phyloP scores from a whole-genome alignment of 1,284 basidiomycete species.

The Afroboletus lepidellus region DNA sequence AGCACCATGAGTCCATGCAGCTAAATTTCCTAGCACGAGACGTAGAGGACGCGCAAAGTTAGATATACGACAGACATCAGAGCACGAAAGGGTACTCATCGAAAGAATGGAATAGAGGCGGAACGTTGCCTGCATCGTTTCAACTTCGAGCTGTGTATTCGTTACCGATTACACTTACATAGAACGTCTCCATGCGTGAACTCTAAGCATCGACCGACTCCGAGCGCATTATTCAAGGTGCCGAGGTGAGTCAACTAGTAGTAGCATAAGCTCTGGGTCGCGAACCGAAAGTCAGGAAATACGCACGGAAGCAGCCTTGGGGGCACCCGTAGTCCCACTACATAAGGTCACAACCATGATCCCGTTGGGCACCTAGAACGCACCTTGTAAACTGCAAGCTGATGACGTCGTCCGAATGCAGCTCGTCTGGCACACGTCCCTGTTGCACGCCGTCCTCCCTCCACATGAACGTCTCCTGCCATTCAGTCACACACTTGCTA shows the following conservation, averaged over 20 bases:
- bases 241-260: constrained; percentile 71
- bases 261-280: background rate
- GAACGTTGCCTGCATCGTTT: constrained; percentile 61
- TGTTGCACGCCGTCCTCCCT: constrained; percentile 47
- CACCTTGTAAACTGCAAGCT: constrained; percentile 81
- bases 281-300: background rate
- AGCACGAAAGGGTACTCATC: constrained; percentile 55
- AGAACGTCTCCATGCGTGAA: constrained; percentile 63
- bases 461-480: constrained; percentile 67
- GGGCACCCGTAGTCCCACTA: constrained; percentile 77
- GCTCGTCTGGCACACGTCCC: constrained; percentile 37
- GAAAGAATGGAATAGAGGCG: constrained; percentile 84
- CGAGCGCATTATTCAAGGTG: constrained; percentile 75
- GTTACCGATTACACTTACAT: constrained; percentile 46
- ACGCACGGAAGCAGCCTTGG: constrained; percentile 76
- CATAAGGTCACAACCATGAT: constrained; percentile 1
- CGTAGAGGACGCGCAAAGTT: constrained; percentile 41
- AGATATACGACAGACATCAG: background rate
- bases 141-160: background rate
- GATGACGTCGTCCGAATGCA: constrained; percentile 67
- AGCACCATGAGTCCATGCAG: constrained; percentile 73
- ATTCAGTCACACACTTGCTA: constrained; percentile 57
- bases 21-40: constrained; percentile 78
- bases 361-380: constrained; percentile 5
- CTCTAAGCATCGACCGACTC: constrained; percentile 69